These are phyloP conservation scores for Hortaea werneckii DNA, from an alignment of 2,329 filamentous ascomycete species.

Conservation along the genomic window DNA sequence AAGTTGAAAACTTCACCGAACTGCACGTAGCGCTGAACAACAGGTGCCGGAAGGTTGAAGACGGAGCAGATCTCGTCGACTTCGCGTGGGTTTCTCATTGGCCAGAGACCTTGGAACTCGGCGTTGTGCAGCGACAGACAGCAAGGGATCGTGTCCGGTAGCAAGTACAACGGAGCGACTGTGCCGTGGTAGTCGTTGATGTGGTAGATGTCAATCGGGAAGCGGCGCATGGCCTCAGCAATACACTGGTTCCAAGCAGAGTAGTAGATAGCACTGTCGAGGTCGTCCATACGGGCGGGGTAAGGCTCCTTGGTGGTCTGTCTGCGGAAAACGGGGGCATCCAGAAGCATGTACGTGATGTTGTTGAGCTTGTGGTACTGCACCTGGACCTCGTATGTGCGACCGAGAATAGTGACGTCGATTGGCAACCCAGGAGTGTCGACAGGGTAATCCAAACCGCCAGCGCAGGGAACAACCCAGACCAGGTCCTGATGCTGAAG, in stretches of 20 bases:
- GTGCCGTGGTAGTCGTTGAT: constrained; percentile 58
- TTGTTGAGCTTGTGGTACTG: constrained; percentile 55
- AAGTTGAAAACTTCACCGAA: constrained; percentile 62
- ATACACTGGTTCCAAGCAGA: constrained; percentile 64
- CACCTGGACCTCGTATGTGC: constrained; percentile 51
- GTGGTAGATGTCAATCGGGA: constrained; percentile 54
- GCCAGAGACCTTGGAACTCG: constrained; percentile 60
- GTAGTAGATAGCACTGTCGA: constrained; percentile 58
- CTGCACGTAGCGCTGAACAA: constrained; percentile 53
- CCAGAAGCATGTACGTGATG: constrained; percentile 58
- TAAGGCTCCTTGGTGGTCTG: constrained; percentile 55
- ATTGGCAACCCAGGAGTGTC: constrained; percentile 52
- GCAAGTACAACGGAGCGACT: constrained; percentile 53
- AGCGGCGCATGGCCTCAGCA: constrained; percentile 51
- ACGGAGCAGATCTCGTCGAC: constrained; percentile 54
- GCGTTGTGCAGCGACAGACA: constrained; percentile 59
- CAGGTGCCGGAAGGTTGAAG: constrained; percentile 49
- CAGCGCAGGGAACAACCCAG: constrained; percentile 45
- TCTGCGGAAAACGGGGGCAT: constrained; percentile 56
- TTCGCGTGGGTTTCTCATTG: constrained; percentile 53
- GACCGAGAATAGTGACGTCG: constrained; percentile 50
- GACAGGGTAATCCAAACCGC: constrained; percentile 53
- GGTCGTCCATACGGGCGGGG: constrained; percentile 58
- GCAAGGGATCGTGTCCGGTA: constrained; percentile 52
- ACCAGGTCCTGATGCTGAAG: constrained; percentile 55